Evolutionary conservation across 2,329 filamentous ascomycete genomes (phyloP).

Genomic region (Xylariaceae sp.): DNA sequence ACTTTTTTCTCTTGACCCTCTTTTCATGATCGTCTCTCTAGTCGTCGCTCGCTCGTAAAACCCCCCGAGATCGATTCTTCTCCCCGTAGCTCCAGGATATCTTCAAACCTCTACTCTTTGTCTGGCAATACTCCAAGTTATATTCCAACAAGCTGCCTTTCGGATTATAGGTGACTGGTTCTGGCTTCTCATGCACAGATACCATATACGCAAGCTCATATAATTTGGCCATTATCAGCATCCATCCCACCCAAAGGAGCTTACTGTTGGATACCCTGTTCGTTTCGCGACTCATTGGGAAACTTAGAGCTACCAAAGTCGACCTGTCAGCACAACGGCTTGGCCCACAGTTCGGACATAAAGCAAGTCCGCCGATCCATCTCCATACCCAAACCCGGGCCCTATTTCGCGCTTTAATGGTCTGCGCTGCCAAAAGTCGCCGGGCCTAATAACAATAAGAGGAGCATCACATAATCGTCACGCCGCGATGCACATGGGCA

Average conservation of each 20-base stretch:
- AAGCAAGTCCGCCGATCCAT: conserved; percentile 39
- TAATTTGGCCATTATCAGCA: conserved; percentile 24
- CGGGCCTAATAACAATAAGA: conserved; percentile 37
- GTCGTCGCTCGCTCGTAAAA: background rate
- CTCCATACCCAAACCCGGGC: conserved; percentile 31
- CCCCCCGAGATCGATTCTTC: background rate
- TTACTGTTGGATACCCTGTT: conserved; percentile 32
- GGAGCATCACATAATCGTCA: conserved; percentile 44
- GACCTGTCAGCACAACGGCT: conserved; percentile 35
- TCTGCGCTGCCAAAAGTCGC: conserved; percentile 39
- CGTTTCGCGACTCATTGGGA: conserved; percentile 30
- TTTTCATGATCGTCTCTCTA: background rate
- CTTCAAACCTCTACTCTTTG: background rate
- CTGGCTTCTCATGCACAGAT: background rate
- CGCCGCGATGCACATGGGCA: conserved; percentile 36
- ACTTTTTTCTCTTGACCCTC: background rate
- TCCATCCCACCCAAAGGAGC: conserved; percentile 24
- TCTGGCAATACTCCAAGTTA: too few relatives aligned
- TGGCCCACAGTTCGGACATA: conserved; percentile 41
- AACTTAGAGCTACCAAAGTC: conserved; percentile 37
- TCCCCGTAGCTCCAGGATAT: background rate
- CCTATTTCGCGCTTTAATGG: conserved; percentile 35
- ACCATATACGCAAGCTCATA: conserved; percentile 6
- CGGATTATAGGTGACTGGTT: background rate
- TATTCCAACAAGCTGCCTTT: background rate